phyloP scores from a whole-genome alignment of 768 basidiomycete genomes.

The Myochromella boudieri region DNA sequence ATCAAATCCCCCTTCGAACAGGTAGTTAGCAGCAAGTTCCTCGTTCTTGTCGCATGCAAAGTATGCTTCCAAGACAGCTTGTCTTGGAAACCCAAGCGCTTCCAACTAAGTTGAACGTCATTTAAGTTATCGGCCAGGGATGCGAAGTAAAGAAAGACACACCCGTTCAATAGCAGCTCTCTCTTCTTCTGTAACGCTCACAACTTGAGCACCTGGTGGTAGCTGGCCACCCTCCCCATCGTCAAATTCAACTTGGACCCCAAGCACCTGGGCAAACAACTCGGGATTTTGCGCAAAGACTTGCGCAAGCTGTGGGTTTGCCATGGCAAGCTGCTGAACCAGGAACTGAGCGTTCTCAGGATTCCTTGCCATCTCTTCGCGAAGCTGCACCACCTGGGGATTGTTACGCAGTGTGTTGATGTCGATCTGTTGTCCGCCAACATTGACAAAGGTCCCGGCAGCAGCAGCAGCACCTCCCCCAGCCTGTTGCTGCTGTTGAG shows the following conservation, averaged over 20 bases:
- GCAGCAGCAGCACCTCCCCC: constrained; percentile 32
- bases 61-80: constrained; percentile 86
- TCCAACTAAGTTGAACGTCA: constrained; percentile 62
- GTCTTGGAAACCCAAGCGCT: constrained; percentile 82
- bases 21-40: constrained; percentile 90
- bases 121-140: not conserved
- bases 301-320: constrained; percentile 77
- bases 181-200: constrained; percentile 87
- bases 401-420: constrained; percentile 56
- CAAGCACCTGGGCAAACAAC: constrained; percentile 62
- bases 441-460: constrained; percentile 23
- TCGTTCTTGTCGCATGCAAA: constrained; percentile 97
- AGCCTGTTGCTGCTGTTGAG: constrained; percentile 64
- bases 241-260: constrained; percentile 39
- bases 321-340: constrained; percentile 75
- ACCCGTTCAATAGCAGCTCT: constrained; percentile 87
- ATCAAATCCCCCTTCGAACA: constrained; percentile 76
- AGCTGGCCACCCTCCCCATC: constrained; percentile 41
- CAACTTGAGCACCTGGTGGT: constrained; percentile 56
- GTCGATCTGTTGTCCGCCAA: constrained; percentile 34
- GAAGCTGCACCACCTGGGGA: constrained; percentile 71
- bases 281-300: constrained; percentile 72
- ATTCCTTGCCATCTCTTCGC: constrained; percentile 71
- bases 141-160: constrained; percentile 28
- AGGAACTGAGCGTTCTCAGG: constrained; percentile 77